Base-by-base conservation (phyloP, 139 green algal species). In the Micractinium conductrix region DNA sequence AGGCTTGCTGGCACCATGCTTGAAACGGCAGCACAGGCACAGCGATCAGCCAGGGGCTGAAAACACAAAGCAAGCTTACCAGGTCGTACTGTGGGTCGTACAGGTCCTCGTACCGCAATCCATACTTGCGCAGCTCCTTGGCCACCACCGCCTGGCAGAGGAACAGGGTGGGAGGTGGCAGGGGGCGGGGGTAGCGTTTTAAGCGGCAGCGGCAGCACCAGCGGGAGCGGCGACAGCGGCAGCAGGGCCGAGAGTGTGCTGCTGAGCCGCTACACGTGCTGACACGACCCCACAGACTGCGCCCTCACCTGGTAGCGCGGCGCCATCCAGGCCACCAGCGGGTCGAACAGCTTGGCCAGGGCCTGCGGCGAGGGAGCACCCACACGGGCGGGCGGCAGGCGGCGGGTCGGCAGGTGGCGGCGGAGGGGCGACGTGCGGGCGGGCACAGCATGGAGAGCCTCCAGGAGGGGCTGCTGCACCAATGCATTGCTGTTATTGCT, bases 51-150 rank as follows among this genome's bases (percentile, higher is more conserved):
- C n/a, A n/a, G n/a, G n/a, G n/a, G n/a, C n/a, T n/a, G n/a, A n/a
- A n/a, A n/a, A n/a, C n/a, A n/a, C n/a, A 0, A 58, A 33, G n/a
- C 12, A 50, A 30, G 60, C 30, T 74, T 68, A 82, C 67, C 89
- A 96, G 78, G 90, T 99, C 93, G 76, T 94, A 91, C 43, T 94
- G 78, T 4, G 94, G 95, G 87, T 99, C 97, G 63, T 96, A 94
- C 28, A 99, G 92, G 90, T 99, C 97, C 81, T 99, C 97, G 70
- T 98, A 99, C 40, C 97, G 93, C 44, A 99, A 91, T 4, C 97
- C 97, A 80, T 98, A 98, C 65, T 95, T 93, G 19, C 89, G 87
- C 19, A 99, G 92, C 81, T 96, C 88, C 16, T 85, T 83, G 1
- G 83, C 94, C 22, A 98, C 93, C 14, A 75, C 85, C n/a, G 90